Percentiles rank a stretch among this genome's conserved stretches.
Conservation (phyloP, 73 alveolate genomes). For the Uronychia setigera region DNA sequence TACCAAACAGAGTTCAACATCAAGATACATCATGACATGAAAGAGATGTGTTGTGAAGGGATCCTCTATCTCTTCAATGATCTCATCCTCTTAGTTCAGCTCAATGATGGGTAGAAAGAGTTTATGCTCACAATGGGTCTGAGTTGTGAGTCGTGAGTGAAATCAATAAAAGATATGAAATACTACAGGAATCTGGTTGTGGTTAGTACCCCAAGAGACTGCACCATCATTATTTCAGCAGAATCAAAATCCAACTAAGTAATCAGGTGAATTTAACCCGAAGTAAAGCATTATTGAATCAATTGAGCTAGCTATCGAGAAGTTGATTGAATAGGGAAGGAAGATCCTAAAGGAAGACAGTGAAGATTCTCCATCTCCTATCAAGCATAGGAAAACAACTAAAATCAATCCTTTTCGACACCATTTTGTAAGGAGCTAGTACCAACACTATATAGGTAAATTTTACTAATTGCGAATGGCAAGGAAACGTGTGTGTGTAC, state of each 20-base stretch:
- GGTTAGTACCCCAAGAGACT: not conserved
- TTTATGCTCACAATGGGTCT: not conserved
- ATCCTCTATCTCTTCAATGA: not conserved
- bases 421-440: too few species aligned
- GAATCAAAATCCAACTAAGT: not conserved
- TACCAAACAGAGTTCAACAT: not conserved
- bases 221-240: not conserved
- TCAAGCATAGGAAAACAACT: not conserved
- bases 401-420: too few species aligned
- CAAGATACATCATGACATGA: not conserved
- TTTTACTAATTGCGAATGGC: not conserved
- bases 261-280: too few species aligned
- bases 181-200: not conserved
- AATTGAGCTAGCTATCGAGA: not conserved
- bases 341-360: not conserved
- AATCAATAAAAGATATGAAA: not conserved
- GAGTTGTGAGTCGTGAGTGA: not conserved
- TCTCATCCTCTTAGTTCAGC: not conserved
- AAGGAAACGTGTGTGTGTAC: constrained; percentile 1
- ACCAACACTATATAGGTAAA: too few species aligned
- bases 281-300: not conserved
- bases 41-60: not conserved
- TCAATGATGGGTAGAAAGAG: not conserved
- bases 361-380: not conserved
- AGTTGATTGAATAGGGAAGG: not conserved